Evolutionary conservation across 148 eudicot species (phyloP), one percentile per base, ranked within the genome.

Genomic region (Rheum nobile): DNA sequence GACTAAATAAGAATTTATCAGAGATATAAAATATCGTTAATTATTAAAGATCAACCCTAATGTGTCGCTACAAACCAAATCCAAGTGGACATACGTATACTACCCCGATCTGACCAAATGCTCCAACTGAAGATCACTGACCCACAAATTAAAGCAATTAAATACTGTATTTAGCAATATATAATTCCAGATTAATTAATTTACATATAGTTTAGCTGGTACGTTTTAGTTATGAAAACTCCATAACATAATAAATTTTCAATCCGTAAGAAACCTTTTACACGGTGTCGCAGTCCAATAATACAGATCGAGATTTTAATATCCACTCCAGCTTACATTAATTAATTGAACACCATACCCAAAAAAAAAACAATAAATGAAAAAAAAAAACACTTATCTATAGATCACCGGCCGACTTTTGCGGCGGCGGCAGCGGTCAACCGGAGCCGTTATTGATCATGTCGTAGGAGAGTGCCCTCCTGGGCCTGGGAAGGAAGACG

Each of bases 401-500:
- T 50, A n/a, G 21, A 50, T 50, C 1, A 6, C 1, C 0, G 8
- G 14, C 1, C 13, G 46, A 42, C 1, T 42, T 42, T 12, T 35
- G 37, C 37, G 37, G 37, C 37, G 13, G 48, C 55, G 55, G 8
- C 8, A 7, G 22, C 55, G 55, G 24, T 67, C 42, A 32, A 38
- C 71, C 42, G 47, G 44, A 10, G 44, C 29, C 16, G 4, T 69
- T 69, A 41, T n/a, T 22, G 26, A 38, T 17, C 10, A 16, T 3
- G 11, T 39, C 44, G 28, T 38, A 69, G 24, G 26, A 17, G 44
- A 34, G 29, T 3, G 47, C 11, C 44, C 26, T 21, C 28, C 73
- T 74, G 34, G 80, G 73, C 79, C 84, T 76, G 24, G 85, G 88
- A 50, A 82, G 75, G 59, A 74, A 47, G 67, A 88, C 80, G 17